Evolutionary conservation across 192 early-diverging fungal genomes (phyloP).

Genomic region (Coemansia sp.): DNA sequence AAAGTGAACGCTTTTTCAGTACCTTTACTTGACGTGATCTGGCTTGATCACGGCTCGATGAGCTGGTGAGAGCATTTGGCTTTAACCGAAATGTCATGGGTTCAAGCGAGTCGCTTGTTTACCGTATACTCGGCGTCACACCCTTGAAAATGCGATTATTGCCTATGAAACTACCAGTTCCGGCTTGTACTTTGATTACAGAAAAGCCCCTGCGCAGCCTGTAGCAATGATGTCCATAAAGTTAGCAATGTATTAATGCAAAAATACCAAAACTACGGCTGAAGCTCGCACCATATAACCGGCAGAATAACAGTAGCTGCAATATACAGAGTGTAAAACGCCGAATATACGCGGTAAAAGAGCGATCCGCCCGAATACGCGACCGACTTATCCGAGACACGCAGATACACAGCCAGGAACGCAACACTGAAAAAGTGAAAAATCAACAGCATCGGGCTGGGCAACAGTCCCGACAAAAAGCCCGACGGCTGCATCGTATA

Average conservation of each 20-base stretch:
- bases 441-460: slow-evolving; percentile 72
- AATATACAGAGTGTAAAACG: slow-evolving; percentile 56
- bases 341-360: slow-evolving; percentile 20
- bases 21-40: no score
- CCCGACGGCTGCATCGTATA: slow-evolving; percentile 82
- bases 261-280: slow-evolving; percentile 16
- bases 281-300: slow-evolving; percentile 46
- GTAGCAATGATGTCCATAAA: no score
- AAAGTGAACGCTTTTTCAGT: background rate
- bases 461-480: slow-evolving; percentile 79
- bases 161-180: no score
- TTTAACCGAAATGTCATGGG: no score
- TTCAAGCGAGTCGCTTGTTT: no score
- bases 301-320: slow-evolving; percentile 56
- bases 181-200: no score
- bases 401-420: slow-evolving; percentile 42
- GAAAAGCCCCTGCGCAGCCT: no score
- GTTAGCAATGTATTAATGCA: no score
- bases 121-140: no score
- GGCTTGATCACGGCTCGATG: no score
- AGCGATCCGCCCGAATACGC: slow-evolving; percentile 26
- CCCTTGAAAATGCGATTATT: no score
- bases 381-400: slow-evolving; percentile 15
- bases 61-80: no score
- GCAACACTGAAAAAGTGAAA: slow-evolving; percentile 95